Base-by-base conservation (phyloP, 345 rosid genomes). In the Dipteronia dyeriana region DNA sequence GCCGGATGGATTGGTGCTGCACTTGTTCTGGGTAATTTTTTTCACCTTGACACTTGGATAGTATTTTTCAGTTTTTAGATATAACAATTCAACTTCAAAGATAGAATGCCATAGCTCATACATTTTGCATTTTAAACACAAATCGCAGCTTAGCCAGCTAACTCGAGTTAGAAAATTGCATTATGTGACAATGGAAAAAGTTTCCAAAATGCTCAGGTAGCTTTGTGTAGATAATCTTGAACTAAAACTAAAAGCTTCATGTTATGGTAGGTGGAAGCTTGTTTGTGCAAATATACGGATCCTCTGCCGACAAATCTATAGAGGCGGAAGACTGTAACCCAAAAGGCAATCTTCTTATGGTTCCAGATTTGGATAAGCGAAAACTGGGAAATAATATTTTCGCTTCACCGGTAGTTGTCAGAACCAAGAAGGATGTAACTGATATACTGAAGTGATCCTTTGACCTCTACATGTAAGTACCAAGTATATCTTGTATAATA, bases 1-100 rank as follows among this genome's bases (percentile, higher is more conserved):
- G 66, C 70, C 3, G 79, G 84, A 66, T 82, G 84, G 84, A 49
- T 82, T 53, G 84, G 84, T 1, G 79, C 82, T 70, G 77, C 79
- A 39, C 77, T 78, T 12, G 76, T 82, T 54, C 81, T 82, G 4
- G 71, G 81, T 82, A 82, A 78, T 74, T 72, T 73, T 60, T 19
- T 73, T 9, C 16, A 22, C 39, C 76, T 60, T 59, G 39, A 49
- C 14, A 7, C 22, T 59, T 38, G 0, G 20, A 23, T 23, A 10
- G 0, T 59, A n/a, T 59, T 23, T 11, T 7, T 39, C 4, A 13
- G 31, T 41, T 57, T 57, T 1, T 13, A 23, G 16, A 51, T 9
- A 59, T 34, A 13, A 31, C 9, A 34, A 34, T 34, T 14, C 9
- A 16, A 9, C 66, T 38, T 9, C n/a, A 31, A 11, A 47, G 62